Evolutionary conservation across 805 yeast genomes (phyloP), one percentile per base, ranked within the genome.

Genomic region (Lachancea meyersii): DNA sequence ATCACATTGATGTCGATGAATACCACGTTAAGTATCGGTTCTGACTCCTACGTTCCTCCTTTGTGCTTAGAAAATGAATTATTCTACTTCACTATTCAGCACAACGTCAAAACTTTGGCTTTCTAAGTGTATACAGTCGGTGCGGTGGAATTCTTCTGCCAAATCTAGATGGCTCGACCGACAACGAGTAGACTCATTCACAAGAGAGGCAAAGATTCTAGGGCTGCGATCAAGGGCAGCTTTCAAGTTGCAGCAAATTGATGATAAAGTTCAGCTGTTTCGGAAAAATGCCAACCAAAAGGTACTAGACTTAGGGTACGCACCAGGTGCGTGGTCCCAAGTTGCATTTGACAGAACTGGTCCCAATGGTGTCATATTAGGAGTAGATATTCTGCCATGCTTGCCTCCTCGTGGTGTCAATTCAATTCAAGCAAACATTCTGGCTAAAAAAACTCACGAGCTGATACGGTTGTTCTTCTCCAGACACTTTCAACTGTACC

Each of bases 321-420:
- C 96, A 0, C 96, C 96, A 0, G 96, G 96, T 0, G 88, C 95
- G 3, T 87, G 96, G 96, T 77, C 91, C 7, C 95, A 87, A 58
- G 89, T 86, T 1, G 89, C 91, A 0, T 64, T 74, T 7, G 76
- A 75, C 41, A 60, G 74, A 43, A 71, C 79, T 1, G 55, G 61
- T 16, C 71, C 72, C 1, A 57, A 65, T 1, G 82, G 87, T 1
- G 66, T 71, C 17, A 77, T 87, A 3, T 57, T 87, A 10, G 96
- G 96, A 4, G 85, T 88, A 9, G 96, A 93, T 63, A 70, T 93
- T 26, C 69, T 91, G 17, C 82, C 86, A 6, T 76, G 80, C 40
- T 71, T 73, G 14, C 96, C 97, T 0, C 95, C 96, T 0, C 54
- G 58, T 3, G 96, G 97, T 1, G 86, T 82, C 0, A 74, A 82